These are phyloP conservation scores for Umbelopsis isabellina DNA, from an alignment of 192 early-diverging fungal species.

Conservation along the genomic window DNA sequence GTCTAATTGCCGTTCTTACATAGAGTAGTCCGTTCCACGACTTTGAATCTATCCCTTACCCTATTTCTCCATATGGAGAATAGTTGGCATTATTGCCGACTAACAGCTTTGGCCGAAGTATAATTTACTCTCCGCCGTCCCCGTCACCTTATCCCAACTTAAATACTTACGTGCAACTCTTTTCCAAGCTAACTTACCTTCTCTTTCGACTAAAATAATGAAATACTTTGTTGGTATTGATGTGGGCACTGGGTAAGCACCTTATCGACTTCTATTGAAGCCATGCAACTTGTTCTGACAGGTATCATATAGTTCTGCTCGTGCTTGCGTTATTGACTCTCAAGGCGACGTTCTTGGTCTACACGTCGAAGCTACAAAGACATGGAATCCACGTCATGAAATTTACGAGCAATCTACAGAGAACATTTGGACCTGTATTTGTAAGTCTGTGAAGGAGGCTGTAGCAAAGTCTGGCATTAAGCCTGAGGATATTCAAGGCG, in stretches of 20 bases:
- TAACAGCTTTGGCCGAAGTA: constrained; percentile 1
- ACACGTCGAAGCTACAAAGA: constrained; percentile 47
- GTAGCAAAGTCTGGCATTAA: constrained; percentile 36
- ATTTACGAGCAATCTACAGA: constrained; percentile 69
- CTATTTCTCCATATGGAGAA: constrained; percentile 9
- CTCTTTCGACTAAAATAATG: background rate
- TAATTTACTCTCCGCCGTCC: background rate
- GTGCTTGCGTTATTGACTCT: constrained; percentile 55
- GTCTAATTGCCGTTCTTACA: background rate
- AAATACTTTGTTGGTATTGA: constrained; percentile 60
- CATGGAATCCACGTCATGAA: constrained; percentile 49
- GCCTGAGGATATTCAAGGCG: constrained; percentile 51
- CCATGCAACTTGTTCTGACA: background rate
- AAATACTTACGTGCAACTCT: background rate
- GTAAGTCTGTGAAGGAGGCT: constrained; percentile 45
- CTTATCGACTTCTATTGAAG: background rate
- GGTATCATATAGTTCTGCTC: constrained; percentile 37
- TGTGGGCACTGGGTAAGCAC: constrained; percentile 54
- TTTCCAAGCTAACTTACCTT: background rate
- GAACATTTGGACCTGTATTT: constrained; percentile 69
- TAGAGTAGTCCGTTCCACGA: background rate
- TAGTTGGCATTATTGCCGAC: background rate
- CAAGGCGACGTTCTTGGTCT: constrained; percentile 55
- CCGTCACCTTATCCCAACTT: background rate
- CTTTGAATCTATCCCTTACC: background rate